Base-by-base conservation (phyloP, 1,284 basidiomycete species). In the Ceratobasidium papillatum region DNA sequence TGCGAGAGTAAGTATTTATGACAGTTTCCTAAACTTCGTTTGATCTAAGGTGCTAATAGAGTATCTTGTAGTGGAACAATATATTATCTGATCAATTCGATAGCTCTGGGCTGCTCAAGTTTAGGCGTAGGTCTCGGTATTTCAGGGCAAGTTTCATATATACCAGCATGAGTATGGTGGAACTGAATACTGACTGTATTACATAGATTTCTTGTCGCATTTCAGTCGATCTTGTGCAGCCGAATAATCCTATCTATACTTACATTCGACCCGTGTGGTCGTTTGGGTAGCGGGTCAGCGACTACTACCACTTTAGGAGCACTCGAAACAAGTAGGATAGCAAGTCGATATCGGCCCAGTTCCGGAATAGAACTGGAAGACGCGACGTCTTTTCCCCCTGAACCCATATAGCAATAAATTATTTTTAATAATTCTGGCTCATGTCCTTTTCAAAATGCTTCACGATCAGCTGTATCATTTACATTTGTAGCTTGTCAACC, bases 1-100 rank as follows among this genome's bases (percentile, higher is more conserved):
- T 45, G 45, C 62, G 45, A 2, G 62, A 64, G 62, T 64, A 32
- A 47, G 62, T 47, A 32, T n/a, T n/a, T n/a, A n/a, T n/a, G n/a
- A n/a, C n/a, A n/a, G n/a, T n/a, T n/a, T n/a, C n/a, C n/a, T n/a
- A n/a, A n/a, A n/a, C n/a, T n/a, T n/a, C n/a, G 17, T 9, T 49
- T 62, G 22, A 12, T 22, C 32, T 4, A 45, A 30, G 45, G 62
- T 22, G 32, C 32, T 58, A 34, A 58, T n/a, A n/a, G 54, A n/a
- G 14, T 34, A 27, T n/a, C n/a, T n/a, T 32, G 25, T 38, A 64
- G 41, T 49, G 62, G 45, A 3, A 64, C 62, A 3, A 3, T 64
- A 14, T 49, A 64, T 30, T 64, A 64, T 22, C 25, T 64, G 7
- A 4, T 64, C 49, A 64, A 45, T 14, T 45, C n/a, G n/a, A 7